Evolutionary conservation across 139 green algal species (phyloP).

Genomic region (Ettlia oleoabundans): DNA sequence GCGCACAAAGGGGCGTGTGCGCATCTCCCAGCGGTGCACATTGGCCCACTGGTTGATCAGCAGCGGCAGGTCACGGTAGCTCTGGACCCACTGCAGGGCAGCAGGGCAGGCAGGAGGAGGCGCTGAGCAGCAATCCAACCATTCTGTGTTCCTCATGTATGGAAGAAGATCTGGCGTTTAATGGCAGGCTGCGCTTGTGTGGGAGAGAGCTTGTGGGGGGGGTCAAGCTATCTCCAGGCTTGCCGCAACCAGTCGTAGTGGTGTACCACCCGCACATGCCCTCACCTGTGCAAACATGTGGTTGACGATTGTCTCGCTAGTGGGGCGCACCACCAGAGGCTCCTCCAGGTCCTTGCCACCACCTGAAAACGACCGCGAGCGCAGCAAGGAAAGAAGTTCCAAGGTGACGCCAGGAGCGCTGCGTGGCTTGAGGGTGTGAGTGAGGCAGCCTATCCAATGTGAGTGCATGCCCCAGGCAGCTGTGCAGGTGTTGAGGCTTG

Average conservation of each 20-base stretch:
- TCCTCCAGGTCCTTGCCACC: slow-evolving; percentile 98
- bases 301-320: slow-evolving; percentile 98
- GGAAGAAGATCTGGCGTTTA: no score
- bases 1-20: slow-evolving; percentile 96
- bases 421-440: neutral
- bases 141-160: no score
- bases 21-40: slow-evolving; percentile 99
- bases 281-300: slow-evolving; percentile 97
- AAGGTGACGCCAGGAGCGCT: neutral
- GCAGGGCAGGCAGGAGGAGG: neutral
- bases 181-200: no score
- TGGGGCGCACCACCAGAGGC: slow-evolving; percentile 96
- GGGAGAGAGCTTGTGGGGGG: no score
- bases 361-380: slow-evolving; percentile 45
- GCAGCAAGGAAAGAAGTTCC: neutral
- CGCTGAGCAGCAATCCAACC: no score
- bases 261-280: slow-evolving; percentile 30
- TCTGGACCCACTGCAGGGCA: slow-evolving; percentile 80
- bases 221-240: no score
- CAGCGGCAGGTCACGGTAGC: slow-evolving; percentile 96
- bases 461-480: no score
- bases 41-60: slow-evolving; percentile 99
- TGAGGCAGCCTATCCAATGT: no score
- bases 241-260: no score
- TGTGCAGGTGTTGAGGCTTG: no score